Evolutionary conservation across 768 basidiomycete genomes (phyloP), one percentile per base, ranked within the genome.

Genomic region (Rhizopogon vinicolor): DNA sequence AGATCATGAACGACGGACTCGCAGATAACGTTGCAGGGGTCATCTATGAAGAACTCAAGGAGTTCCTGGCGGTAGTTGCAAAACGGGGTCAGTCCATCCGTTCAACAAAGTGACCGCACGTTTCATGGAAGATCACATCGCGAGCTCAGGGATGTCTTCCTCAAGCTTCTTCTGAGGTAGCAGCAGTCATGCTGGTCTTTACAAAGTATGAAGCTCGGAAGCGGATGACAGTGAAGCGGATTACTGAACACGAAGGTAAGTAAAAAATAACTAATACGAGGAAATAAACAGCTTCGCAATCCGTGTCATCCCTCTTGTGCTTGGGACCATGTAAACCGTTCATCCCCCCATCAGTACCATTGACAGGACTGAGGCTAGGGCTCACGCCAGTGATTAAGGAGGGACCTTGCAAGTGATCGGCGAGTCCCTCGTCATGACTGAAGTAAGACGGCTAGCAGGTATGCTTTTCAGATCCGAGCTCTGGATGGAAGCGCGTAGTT

Each of bases 121-220:
- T 98, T 76, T 99, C 97, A 57, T 90, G 84, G 82, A 98, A 99
- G 69, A 99, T 99, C 91, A 98, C 94, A 65, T 99, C 96, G 52
- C 97, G 85, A 72, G 95, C 69, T 96, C 95, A 5, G 96, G 82
- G 56, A 89, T 84, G 54, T 91, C 92, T 67, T 99, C 97, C 69
- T 99, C 97, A 25, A 99, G 80, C 74, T 98, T 98, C 84, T 98
- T 98, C 74, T 98, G 55, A 99, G 75, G 68, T 98, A 99, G 37
- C 97, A 85, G 68, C 97, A 99, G 2, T 97, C 97, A 71, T 98
- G 96, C 72, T 99, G 97, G 71, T 99, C 97, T 70, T 98, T 98
- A 83, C 97, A 98, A 16, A 99, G 74, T 1, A 83, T 78, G 13
- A 93, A 85, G 56, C 95, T 61, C 89, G 87, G 53, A 99, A 78